Conservation (phyloP, 371 early-diverging fungal genomes). For the Chytridiales sp. region DNA sequence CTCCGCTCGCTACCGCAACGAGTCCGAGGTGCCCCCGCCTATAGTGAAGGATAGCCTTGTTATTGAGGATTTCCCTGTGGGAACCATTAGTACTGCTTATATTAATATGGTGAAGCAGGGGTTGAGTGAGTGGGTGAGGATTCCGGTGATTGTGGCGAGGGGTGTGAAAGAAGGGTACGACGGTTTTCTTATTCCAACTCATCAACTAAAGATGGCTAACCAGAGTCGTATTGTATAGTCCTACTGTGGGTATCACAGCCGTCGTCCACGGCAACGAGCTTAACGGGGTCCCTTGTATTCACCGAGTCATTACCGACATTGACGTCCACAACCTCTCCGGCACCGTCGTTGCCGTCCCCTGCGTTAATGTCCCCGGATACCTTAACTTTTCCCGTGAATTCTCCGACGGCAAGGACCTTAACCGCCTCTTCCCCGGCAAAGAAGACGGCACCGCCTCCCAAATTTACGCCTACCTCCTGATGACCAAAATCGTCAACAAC, state of each 20-base stretch:
- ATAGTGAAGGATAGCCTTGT: slow-evolving; percentile 59
- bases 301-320: slow-evolving; percentile 79
- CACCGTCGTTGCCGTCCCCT: slow-evolving; percentile 85
- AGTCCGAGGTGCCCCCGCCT: slow-evolving; percentile 69
- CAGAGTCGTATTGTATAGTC: slow-evolving; percentile 25
- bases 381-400: slow-evolving; percentile 77
- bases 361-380: slow-evolving; percentile 85
- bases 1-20: slow-evolving; percentile 46
- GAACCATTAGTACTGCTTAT: slow-evolving; percentile 66
- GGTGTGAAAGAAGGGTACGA: slow-evolving; percentile 58
- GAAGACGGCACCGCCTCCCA: slow-evolving; percentile 72
- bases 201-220: not conserved
- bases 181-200: not conserved
- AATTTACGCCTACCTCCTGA: slow-evolving; percentile 77
- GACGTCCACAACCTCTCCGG: slow-evolving; percentile 71
- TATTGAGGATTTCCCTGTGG: slow-evolving; percentile 65
- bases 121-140: slow-evolving; percentile 63
- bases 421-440: slow-evolving; percentile 79
- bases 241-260: slow-evolving; percentile 53
- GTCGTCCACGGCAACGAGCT: slow-evolving; percentile 91
- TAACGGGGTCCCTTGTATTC: slow-evolving; percentile 89
- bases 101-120: slow-evolving; percentile 75
- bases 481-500: slow-evolving; percentile 74
- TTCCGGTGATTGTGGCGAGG: slow-evolving; percentile 68
- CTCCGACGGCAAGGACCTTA: slow-evolving; percentile 74